Conservation (phyloP, 208 protist species). For the Wallacemonas rigidus region DNA sequence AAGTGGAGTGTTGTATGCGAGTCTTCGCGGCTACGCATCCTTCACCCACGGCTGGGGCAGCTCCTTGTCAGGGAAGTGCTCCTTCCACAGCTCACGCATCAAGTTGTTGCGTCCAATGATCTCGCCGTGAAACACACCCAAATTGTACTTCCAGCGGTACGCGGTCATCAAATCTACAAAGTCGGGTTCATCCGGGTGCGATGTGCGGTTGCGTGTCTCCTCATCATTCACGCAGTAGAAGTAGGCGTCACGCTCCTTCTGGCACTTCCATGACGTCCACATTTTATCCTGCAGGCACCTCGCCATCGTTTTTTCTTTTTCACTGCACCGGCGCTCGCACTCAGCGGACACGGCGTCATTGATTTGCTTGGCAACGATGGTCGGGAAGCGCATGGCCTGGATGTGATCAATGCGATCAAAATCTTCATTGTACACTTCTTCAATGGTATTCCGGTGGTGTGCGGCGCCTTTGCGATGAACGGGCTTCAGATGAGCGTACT, state of each 20-base stretch:
- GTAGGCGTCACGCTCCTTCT: conserved; percentile 84
- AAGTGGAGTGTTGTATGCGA: background rate
- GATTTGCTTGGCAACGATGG: conserved; percentile 64
- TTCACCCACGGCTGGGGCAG: conserved; percentile 83
- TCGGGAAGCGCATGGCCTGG: conserved; percentile 73
- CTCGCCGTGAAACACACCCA: conserved; percentile 78
- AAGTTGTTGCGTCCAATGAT: conserved; percentile 82
- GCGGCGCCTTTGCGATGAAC: background rate
- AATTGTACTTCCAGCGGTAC: conserved; percentile 86
- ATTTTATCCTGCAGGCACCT: conserved; percentile 88
- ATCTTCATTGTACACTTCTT: conserved; percentile 81
- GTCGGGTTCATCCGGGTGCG: conserved; percentile 9
- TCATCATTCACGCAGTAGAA: conserved; percentile 56
- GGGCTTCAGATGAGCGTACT: conserved; percentile 37
- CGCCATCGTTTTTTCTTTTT: conserved; percentile 81
- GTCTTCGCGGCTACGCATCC: conserved; percentile 30
- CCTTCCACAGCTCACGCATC: conserved; percentile 68
- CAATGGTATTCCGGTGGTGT: conserved; percentile 53
- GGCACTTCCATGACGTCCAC: conserved; percentile 90
- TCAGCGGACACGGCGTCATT: conserved; percentile 51
- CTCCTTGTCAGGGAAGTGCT: conserved; percentile 82
- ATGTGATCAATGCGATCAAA: conserved; percentile 75
- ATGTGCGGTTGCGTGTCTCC: conserved; percentile 36
- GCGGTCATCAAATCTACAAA: conserved; percentile 56
- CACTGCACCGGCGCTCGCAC: conserved; percentile 70